phyloP scores from a whole-genome alignment of 495 filamentous ascomycete species.

The Neurospora sp. region DNA sequence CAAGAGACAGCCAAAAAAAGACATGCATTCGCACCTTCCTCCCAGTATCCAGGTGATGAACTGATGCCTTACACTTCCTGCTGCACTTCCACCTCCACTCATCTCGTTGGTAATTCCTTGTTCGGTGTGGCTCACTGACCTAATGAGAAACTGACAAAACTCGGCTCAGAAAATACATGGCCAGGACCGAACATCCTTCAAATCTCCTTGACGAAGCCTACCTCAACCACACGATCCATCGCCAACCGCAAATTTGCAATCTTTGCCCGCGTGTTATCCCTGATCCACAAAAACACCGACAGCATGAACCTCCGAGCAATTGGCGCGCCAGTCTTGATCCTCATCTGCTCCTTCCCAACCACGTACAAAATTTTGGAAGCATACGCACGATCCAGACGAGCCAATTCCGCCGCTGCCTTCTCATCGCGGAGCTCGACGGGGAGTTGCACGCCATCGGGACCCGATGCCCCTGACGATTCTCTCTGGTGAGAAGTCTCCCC shows the following conservation, averaged over 20 bases:
- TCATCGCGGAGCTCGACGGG: slow-evolving; percentile 26
- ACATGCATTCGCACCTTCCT: neutral
- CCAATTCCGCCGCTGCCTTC: slow-evolving; percentile 33
- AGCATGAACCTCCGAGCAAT: slow-evolving; percentile 39
- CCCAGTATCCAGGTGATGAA: neutral
- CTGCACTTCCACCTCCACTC: neutral
- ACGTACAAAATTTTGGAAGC: slow-evolving; percentile 57
- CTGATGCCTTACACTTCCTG: neutral
- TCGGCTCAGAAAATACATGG: neutral
- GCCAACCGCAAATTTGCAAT: slow-evolving; percentile 50
- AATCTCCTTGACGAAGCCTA: slow-evolving; percentile 57
- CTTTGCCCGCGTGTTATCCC: slow-evolving; percentile 59
- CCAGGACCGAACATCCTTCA: neutral
- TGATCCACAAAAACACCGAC: slow-evolving; percentile 52
- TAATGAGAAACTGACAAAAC: neutral
- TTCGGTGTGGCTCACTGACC: neutral
- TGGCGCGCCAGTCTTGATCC: slow-evolving; percentile 35
- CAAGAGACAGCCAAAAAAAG: neutral
- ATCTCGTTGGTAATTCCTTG: neutral
- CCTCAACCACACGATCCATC: slow-evolving; percentile 54
- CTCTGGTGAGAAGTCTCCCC: neutral
- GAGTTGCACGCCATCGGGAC: neutral
- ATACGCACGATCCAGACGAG: slow-evolving; percentile 45
- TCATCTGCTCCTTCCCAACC: slow-evolving; percentile 64
- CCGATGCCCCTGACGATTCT: neutral